These are phyloP conservation scores for Ceratocystis papillata DNA, from an alignment of 2,329 filamentous ascomycete genomes.

Conservation along the genomic window DNA sequence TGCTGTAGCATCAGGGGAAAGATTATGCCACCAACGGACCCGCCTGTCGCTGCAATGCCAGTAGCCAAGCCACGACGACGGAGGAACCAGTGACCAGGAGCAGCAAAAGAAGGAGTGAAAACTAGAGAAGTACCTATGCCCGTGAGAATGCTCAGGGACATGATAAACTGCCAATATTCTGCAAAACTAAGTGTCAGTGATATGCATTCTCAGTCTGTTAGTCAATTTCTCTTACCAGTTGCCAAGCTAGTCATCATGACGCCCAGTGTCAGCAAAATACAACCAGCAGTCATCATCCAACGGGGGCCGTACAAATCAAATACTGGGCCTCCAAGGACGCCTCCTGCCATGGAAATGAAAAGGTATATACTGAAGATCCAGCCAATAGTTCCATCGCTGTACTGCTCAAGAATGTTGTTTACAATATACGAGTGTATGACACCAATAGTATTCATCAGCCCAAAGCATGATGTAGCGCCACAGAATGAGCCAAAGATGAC, in stretches of 20 bases:
- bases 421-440: slow-evolving; percentile 69
- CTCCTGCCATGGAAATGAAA: slow-evolving; percentile 71
- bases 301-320: slow-evolving; percentile 68
- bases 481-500: slow-evolving; percentile 69
- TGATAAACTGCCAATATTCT: slow-evolving; percentile 70
- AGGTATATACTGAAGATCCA: slow-evolving; percentile 80
- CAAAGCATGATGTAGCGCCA: slow-evolving; percentile 58
- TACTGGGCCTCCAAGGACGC: slow-evolving; percentile 69
- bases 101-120: slow-evolving; percentile 64
- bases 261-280: slow-evolving; percentile 48
- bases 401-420: slow-evolving; percentile 57
- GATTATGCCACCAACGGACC: slow-evolving; percentile 55
- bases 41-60: slow-evolving; percentile 62
- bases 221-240: slow-evolving; percentile 34
- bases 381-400: slow-evolving; percentile 58
- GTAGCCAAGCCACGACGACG: slow-evolving; percentile 63
- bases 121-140: slow-evolving; percentile 64
- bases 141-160: slow-evolving; percentile 62
- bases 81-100: slow-evolving; percentile 70
- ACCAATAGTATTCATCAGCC: slow-evolving; percentile 63
- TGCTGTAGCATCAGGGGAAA: slow-evolving; percentile 44
- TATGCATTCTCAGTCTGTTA: background rate
- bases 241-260: slow-evolving; percentile 61
- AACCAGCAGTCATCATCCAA: slow-evolving; percentile 54
- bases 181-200: slow-evolving; percentile 15